phyloP scores from a whole-genome alignment of 148 eudicot species.

The Suaeda aralocaspica region DNA sequence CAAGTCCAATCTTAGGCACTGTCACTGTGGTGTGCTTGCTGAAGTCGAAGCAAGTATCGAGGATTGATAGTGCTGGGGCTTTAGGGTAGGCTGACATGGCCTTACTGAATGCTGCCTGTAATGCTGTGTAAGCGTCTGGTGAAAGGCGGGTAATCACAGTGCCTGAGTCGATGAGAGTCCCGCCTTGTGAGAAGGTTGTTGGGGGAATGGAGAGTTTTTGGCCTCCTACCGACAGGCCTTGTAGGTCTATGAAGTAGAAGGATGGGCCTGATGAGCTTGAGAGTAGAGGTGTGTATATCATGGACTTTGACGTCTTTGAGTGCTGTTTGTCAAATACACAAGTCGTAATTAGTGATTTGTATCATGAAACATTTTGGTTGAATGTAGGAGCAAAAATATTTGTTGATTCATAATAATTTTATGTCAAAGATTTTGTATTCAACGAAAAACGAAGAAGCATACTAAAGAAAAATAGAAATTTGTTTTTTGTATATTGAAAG shows the following conservation, averaged over 20 bases:
- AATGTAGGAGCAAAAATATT: too few relatives aligned
- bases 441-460: too few relatives aligned
- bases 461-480: too few relatives aligned
- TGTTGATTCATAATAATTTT: too few relatives aligned
- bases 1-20: slow-evolving; percentile 47
- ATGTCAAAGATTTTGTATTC: too few relatives aligned
- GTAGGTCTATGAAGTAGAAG: slow-evolving; percentile 50
- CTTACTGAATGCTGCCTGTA: slow-evolving; percentile 41
- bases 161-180: slow-evolving; percentile 71
- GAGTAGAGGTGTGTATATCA: slow-evolving; percentile 42
- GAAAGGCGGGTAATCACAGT: slow-evolving; percentile 72
- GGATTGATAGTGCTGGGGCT: slow-evolving; percentile 42
- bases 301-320: slow-evolving; percentile 20
- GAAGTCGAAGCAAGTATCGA: slow-evolving; percentile 69
- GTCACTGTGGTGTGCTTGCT: slow-evolving; percentile 30
- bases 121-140: slow-evolving; percentile 47
- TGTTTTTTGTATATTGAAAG: too few relatives aligned
- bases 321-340: slow-evolving; percentile 9
- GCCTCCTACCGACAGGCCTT: slow-evolving; percentile 47
- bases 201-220: slow-evolving; percentile 38
- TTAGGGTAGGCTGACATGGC: slow-evolving; percentile 46
- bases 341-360: too few relatives aligned
- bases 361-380: too few relatives aligned
- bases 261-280: slow-evolving; percentile 32
- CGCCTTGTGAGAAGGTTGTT: slow-evolving; percentile 43